These are phyloP conservation scores for Hyaloscypha bicolor DNA, from an alignment of 495 filamentous ascomycete species.

Conservation along the genomic window DNA sequence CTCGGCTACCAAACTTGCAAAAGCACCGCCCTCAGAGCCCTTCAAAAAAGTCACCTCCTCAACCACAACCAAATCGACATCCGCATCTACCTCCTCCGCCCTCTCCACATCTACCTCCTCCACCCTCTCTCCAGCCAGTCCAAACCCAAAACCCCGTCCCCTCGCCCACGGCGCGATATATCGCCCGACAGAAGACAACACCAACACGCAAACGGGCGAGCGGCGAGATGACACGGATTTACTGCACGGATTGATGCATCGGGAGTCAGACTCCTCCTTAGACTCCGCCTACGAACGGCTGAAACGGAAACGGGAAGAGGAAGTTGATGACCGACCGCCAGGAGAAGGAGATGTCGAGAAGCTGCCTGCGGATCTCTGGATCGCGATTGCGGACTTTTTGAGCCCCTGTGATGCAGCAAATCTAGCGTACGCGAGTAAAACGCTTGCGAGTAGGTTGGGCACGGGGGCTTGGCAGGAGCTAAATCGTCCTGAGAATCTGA, in stretches of 20 bases:
- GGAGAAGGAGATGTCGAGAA: slow-evolving; percentile 49
- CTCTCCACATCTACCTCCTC: neutral
- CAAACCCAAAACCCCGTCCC: neutral
- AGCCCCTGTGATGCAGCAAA: slow-evolving; percentile 46
- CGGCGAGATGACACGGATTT: slow-evolving; percentile 49
- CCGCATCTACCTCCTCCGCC: too few relatives aligned
- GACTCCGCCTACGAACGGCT: slow-evolving; percentile 25
- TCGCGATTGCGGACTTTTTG: slow-evolving; percentile 42
- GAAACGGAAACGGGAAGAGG: slow-evolving; percentile 2
- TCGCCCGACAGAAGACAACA: slow-evolving; percentile 4
- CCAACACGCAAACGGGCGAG: slow-evolving; percentile 53
- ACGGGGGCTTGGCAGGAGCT: slow-evolving; percentile 38
- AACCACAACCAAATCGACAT: neutral
- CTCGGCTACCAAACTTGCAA: neutral
- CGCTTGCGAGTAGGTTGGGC: slow-evolving; percentile 46
- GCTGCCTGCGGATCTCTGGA: slow-evolving; percentile 49
- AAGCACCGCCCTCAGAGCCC: neutral
- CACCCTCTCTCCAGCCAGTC: neutral
- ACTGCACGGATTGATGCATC: slow-evolving; percentile 47
- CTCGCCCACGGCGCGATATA: slow-evolving; percentile 15
- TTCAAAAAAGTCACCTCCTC: neutral
- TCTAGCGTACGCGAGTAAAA: slow-evolving; percentile 50
- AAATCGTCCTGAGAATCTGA: slow-evolving; percentile 40
- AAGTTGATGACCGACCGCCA: slow-evolving; percentile 36
- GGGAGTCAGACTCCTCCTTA: slow-evolving; percentile 40